Evolutionary conservation across 345 rosid genomes (phyloP), one percentile per base, ranked within the genome.

Genomic region (Arabidopsis thaliana): DNA sequence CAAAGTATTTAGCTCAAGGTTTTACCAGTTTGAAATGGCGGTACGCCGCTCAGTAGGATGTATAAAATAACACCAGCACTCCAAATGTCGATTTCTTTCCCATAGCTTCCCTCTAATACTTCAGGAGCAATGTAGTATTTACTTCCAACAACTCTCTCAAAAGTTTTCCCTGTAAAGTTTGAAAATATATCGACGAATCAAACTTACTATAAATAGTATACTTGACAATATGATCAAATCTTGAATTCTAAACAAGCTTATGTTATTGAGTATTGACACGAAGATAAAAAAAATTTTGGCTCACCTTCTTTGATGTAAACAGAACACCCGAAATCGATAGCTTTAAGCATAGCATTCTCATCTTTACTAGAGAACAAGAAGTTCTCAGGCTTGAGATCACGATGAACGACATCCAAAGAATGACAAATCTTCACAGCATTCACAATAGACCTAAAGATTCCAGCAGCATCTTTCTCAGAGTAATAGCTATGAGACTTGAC

Each of bases 21-120:
- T 25, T 83, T 87, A 92, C 97, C 91, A 42, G 85, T 90, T 86
- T 87, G 82, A 85, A 92, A 92, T 25, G 98, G 98, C 51, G 91
- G 87, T 20, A 70, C 84, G 0, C 91, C 95, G 53, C 95, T 80
- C 34, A 93, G 90, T 52, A 93, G 87, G 76, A 86, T 83, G 71
- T 93, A 93, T 24, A 87, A 79, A 16, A 93, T 87, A 65, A 93
- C 87, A 33, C 95, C 95, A 16, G 91, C 98, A 71, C 96, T 87
- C 98, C 98, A 93, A 34, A 89, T 48, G 46, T 90, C 96, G 11
- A 89, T 87, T 64, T 93, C 98, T 80, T 87, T 87, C 56, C 98
- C 96, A 33, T 86, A 89, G 38, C 84, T 83, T 62, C n/a, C 46
- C 75, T 5, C 1, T 56, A 93, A 69, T 12, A 90, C 95, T 81